Base-by-base conservation (phyloP, 2,329 filamentous ascomycete species). In the Xylariaceae sp. region DNA sequence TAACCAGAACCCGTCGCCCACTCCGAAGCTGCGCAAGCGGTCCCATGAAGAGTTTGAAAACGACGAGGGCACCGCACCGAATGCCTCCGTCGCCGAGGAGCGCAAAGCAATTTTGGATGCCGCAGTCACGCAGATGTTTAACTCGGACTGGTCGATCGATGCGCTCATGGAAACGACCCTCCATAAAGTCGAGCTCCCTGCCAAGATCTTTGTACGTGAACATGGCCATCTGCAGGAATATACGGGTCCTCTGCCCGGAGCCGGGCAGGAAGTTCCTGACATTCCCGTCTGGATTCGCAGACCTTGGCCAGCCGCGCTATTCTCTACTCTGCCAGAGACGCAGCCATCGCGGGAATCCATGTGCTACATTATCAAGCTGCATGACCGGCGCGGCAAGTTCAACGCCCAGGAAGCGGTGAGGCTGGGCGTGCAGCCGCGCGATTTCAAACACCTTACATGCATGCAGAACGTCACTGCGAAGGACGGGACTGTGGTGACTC, bases 311-410 rank as follows among this genome's bases (percentile, higher is more conserved):
- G 89, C 84, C 13, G 84, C 88, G 3, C 74, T 80, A 58, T 76
- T 92, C 9, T 71, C 81, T 13, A 75, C 73, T 11, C 79, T 97
- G 2, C 94, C 94, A 0, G 79, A 78, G 0, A 89, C 90, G 0
- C 75, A 78, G 17, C 88, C 87, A 4, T 84, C 84, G 0, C 77
- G 78, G 34, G 85, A 87, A 51, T 87, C 90, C 4, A 78, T 97
- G 66, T 96, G 88, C 59, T 99, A 99, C 73, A 87, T 99, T 59
- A 82, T 96, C 70, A 89, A 90, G 66, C 85, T 84, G 56, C 85
- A 91, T 63, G 79, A 86, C 44, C 82, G 88, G 56, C 84, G 94
- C 56, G 94, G 94, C 55, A 93, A 88, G 68, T 97, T 99, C 69
- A 80, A 90, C 61, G 76, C 83, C 0, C 71, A 81, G 52, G 83